Evolutionary conservation across 768 basidiomycete species (phyloP).

Genomic region (Nidularia sp.): DNA sequence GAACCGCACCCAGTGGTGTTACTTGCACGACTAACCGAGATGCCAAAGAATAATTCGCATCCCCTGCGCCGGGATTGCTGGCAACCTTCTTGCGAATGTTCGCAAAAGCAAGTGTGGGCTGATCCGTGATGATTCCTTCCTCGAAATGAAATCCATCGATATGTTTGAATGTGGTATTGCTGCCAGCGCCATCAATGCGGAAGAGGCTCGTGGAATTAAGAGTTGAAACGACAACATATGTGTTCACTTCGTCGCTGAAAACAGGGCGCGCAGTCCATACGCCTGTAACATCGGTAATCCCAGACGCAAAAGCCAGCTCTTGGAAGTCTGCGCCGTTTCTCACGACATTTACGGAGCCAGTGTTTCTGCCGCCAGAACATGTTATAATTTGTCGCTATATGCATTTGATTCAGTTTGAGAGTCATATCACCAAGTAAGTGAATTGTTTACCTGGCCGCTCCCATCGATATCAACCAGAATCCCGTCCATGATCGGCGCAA

Average conservation of each 20-base stretch:
- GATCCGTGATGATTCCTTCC: constrained; percentile 38
- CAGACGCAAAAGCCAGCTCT: constrained; percentile 55
- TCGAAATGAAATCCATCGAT: constrained; percentile 24
- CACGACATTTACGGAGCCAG: constrained; percentile 74
- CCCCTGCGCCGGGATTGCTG: constrained; percentile 22
- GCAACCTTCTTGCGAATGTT: constrained; percentile 36
- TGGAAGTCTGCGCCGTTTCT: constrained; percentile 80
- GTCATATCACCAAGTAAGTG: neutral
- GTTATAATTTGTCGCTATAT: constrained; percentile 75
- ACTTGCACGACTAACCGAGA: constrained; percentile 71
- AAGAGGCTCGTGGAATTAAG: constrained; percentile 51
- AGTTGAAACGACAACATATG: constrained; percentile 60
- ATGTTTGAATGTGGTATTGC: constrained; percentile 35
- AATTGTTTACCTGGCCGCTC: constrained; percentile 55
- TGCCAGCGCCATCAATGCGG: constrained; percentile 35
- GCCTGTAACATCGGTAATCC: constrained; percentile 49
- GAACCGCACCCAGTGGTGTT: constrained; percentile 47
- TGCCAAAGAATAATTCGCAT: constrained; percentile 23
- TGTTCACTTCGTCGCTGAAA: constrained; percentile 40
- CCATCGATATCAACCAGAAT: constrained; percentile 69
- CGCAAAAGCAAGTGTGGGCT: constrained; percentile 60
- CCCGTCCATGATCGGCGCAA: constrained; percentile 83
- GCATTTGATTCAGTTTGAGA: neutral
- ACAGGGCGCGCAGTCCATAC: constrained; percentile 58
- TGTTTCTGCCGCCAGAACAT: constrained; percentile 76